phyloP scores from a whole-genome alignment of 2,329 filamentous ascomycete genomes.

The Cladosporium austrohemisphaericum region DNA sequence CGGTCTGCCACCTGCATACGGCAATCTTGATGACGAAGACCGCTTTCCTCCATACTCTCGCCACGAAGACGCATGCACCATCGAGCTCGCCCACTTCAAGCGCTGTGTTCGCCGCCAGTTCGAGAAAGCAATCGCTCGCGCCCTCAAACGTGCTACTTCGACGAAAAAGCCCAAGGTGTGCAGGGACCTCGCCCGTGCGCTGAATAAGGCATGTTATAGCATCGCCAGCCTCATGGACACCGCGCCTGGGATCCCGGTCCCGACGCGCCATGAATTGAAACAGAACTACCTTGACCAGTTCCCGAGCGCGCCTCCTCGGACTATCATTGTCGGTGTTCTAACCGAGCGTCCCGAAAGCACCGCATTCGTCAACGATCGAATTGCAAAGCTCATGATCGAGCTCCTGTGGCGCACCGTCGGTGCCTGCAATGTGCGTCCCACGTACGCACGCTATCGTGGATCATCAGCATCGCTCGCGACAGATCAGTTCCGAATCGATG shows the following conservation, averaged over 20 bases:
- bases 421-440: conserved; percentile 20
- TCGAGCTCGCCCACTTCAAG: conserved; percentile 20
- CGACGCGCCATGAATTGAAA: too few species aligned
- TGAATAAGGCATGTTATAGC: too few species aligned
- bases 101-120: conserved; percentile 17
- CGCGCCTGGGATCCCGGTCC: too few species aligned
- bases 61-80: conserved; percentile 15
- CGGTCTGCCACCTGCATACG: conserved; percentile 28
- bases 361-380: conserved; percentile 19
- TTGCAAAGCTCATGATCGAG: conserved; percentile 20
- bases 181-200: neutral
- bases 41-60: conserved; percentile 19
- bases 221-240: too few species aligned
- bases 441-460: neutral
- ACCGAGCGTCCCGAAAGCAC: neutral
- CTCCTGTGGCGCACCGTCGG: conserved; percentile 18
- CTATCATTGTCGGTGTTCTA: too few species aligned
- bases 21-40: conserved; percentile 22
- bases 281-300: too few species aligned
- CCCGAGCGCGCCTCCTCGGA: too few species aligned
- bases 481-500: conserved; percentile 18
- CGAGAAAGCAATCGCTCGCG: neutral
- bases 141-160: neutral
- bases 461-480: conserved; percentile 1
- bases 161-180: too few species aligned